These are phyloP conservation scores for Nigrospora osmanthi DNA, from an alignment of 2,329 filamentous ascomycete genomes.

Conservation along the genomic window DNA sequence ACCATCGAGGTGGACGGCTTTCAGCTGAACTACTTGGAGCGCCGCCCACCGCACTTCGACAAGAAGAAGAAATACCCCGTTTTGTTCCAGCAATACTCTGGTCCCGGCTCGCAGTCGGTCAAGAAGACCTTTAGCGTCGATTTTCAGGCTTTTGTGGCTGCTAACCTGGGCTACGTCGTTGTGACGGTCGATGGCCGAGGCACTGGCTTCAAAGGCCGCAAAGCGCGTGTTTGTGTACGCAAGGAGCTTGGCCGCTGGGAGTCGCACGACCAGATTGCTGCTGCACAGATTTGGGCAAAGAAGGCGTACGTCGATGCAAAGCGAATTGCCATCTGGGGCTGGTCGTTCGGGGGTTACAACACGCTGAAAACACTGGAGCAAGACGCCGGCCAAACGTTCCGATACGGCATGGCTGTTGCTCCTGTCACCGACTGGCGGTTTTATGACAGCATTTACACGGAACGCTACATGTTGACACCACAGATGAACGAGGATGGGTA, in stretches of 20 bases:
- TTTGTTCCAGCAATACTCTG: constrained; percentile 90
- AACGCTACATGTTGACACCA: constrained; percentile 95
- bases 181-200: constrained; percentile 91
- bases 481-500: constrained; percentile 76
- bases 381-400: constrained; percentile 83
- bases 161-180: constrained; percentile 81
- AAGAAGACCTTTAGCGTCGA: constrained; percentile 74
- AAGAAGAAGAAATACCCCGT: constrained; percentile 82
- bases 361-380: constrained; percentile 90
- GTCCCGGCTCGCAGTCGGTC: constrained; percentile 87
- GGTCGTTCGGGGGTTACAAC: constrained; percentile 95
- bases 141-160: constrained; percentile 85
- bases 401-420: constrained; percentile 95
- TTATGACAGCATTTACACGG: constrained; percentile 91
- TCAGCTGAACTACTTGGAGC: constrained; percentile 67
- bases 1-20: constrained; percentile 79
- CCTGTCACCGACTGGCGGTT: constrained; percentile 98
- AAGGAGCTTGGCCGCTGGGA: constrained; percentile 81
- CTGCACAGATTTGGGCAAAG: constrained; percentile 73
- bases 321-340: constrained; percentile 92
- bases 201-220: constrained; percentile 82
- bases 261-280: constrained; percentile 82
- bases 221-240: constrained; percentile 73
- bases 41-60: constrained; percentile 83
- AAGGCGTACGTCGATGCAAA: constrained; percentile 77